Evolutionary conservation across 2,329 filamentous ascomycete species (phyloP), one percentile per base, ranked within the genome.

Genomic region (Fusarium sp.): DNA sequence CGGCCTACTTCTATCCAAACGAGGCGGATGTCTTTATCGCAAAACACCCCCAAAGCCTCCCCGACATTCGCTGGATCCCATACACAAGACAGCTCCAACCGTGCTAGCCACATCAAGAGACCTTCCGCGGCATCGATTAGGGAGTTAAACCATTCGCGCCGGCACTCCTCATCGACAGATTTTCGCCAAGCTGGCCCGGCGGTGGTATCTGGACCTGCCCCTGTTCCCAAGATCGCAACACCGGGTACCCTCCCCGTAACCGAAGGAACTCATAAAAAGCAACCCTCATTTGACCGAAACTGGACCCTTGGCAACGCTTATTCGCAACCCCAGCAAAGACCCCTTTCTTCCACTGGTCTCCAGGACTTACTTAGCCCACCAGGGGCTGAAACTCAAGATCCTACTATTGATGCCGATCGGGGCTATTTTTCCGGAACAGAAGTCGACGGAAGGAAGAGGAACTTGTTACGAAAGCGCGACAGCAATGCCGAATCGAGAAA

Each of bases 361-460:
- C 82, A 85, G 30, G 85, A 87, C 55, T 72, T 81, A 9, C 55
- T 81, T 50, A 78, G 79, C 23, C 76, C 76, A 23, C 80, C 82
- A 3, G 81, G 81, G 18, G 72, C 79, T 16, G 78, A 82, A 14
- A 73, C 81, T 16, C 83, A 83, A 66, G 85, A 88, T 63, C 83
- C 83, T 11, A 81, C 82, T 18, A 79, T 83, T 25, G 92, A 97
- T 65, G 79, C 93, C 18, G 96, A 98, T 75, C 88, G 93, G 37
- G 95, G 94, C 25, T 98, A 98, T 79, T 97, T 98, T 77, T 98
- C 95, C 10, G 93, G 94, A 5, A 92, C 92, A 18, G 95, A 98
- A 75, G 84, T 90, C 13, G 94, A 98, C 68, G 88, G 88, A 45
- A 89, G 91, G 61, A 89, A 88, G 73, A 88, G 92, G 47, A 97